Evolutionary conservation across 1,139 yeast species (phyloP), one percentile per base, ranked within the genome.

Genomic region (Yamadazyma oceani): DNA sequence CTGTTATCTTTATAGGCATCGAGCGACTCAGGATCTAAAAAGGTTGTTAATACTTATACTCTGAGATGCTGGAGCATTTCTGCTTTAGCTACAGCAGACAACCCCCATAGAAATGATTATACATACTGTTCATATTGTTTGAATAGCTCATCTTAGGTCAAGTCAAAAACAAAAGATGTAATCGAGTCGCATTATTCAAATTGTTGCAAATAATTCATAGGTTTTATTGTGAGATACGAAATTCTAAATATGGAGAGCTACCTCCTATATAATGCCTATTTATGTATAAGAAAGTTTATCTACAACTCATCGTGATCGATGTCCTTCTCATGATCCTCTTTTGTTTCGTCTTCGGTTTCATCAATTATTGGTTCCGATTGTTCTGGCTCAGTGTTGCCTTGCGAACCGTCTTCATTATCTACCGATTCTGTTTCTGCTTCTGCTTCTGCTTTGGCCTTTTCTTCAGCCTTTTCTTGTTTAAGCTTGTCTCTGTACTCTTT

Each of bases 281-380:
- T 29, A 33, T 35, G 26, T 34, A 37, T 31, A 26, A 15, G 17
- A 11, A 5, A 26, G 12, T 16, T 5, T 8, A 27, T 19, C 30
- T 69, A 80, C 66, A 81, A 72, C 63, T 82, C 88, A 57, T 81
- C 87, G 58, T 79, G 85, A 10, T 48, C 54, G 4, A 50, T 17
- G 29, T 25, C 26, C 13, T 13, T 17, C 26, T 29, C 24, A 35
- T 14, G 22, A 16, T 24, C 28, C 5, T 13, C 32, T 24, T 26
- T 24, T 13, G 30, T 26, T 19, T 19, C 35, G 15, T 52, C 46
- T 35, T 53, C 60, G 2, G 58, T 52, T 35, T 58, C 64, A 36
- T 58, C 54, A 19, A 26, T 48, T 31, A 41, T n/a, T n/a, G n/a
- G n/a, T n/a, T n/a, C n/a, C n/a, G n/a, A n/a, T n/a, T n/a, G n/a